Percentiles rank a stretch among this genome's conserved stretches.
phyloP scores from a whole-genome alignment of 2,329 filamentous ascomycete genomes.

The Botrytis galanthina region DNA sequence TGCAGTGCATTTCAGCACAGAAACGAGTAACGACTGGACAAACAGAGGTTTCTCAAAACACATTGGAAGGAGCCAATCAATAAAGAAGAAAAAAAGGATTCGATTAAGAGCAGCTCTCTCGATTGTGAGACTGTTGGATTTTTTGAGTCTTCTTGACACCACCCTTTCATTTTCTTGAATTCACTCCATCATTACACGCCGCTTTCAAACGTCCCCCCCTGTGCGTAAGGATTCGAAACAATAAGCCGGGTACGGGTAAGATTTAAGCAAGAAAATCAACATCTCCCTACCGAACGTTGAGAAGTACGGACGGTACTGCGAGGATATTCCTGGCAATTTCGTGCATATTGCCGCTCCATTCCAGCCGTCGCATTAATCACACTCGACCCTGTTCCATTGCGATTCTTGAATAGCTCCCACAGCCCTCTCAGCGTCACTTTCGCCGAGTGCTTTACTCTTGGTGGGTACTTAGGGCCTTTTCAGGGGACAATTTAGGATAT shows the following conservation, averaged over 20 bases:
- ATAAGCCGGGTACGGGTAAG: slow-evolving; percentile 17
- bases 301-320: slow-evolving; percentile 19
- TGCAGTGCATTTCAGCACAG: neutral
- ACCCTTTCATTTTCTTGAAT: neutral
- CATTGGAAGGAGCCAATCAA: neutral
- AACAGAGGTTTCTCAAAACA: neutral
- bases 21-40: neutral
- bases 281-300: slow-evolving; percentile 19
- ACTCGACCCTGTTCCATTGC: slow-evolving; percentile 12
- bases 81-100: neutral
- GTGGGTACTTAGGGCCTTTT: neutral
- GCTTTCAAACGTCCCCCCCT: slow-evolving; percentile 8
- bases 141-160: neutral
- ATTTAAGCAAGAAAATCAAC: slow-evolving; percentile 11
- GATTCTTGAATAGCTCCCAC: neutral
- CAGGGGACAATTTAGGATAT: neutral
- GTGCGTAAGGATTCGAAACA: slow-evolving; percentile 19
- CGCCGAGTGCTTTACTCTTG: neutral
- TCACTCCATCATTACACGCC: neutral
- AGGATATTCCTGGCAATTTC: slow-evolving; percentile 21
- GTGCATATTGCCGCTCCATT: slow-evolving; percentile 21
- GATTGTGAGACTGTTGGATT: slow-evolving; percentile 4
- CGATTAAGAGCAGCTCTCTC: neutral
- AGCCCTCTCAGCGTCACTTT: slow-evolving; percentile 13
- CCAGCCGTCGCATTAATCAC: slow-evolving; percentile 17